phyloP scores from a whole-genome alignment of 768 basidiomycete species.

The Albatrellus ellisii region DNA sequence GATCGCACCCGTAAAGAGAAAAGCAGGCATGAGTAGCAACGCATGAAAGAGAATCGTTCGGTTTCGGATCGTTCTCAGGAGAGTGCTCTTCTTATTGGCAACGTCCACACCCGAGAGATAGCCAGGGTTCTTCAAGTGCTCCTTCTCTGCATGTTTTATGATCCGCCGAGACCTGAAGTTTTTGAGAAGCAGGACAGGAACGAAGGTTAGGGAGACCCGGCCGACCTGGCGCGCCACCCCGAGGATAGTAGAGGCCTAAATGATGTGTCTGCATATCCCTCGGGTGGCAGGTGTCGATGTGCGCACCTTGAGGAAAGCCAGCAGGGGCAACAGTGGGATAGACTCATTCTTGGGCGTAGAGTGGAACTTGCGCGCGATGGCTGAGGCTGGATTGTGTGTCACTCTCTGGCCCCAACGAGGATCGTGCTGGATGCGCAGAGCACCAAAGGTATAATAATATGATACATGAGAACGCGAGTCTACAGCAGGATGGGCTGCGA shows the following conservation, averaged over 20 bases:
- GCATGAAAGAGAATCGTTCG: conserved; percentile 37
- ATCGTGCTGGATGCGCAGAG: neutral
- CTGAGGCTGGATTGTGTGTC: conserved; percentile 6
- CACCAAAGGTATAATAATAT: too few relatives aligned
- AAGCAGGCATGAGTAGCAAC: conserved; percentile 46
- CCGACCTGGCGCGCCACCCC: conserved; percentile 57
- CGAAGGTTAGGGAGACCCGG: conserved; percentile 61
- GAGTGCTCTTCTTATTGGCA: conserved; percentile 34
- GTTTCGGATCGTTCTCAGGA: conserved; percentile 35
- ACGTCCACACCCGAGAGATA: too few relatives aligned
- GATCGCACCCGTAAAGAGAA: conserved; percentile 55
- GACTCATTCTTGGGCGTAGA: conserved; percentile 23
- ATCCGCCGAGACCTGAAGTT: conserved; percentile 37
- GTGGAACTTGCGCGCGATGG: conserved; percentile 33
- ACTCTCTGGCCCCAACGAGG: too few relatives aligned
- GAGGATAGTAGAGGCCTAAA: conserved; percentile 60
- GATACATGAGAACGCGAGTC: too few relatives aligned
- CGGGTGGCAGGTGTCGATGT: neutral
- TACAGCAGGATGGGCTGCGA: too few relatives aligned
- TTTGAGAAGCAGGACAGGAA: conserved; percentile 54
- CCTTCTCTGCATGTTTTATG: conserved; percentile 37
- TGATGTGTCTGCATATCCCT: conserved; percentile 8
- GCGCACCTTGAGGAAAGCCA: conserved; percentile 55
- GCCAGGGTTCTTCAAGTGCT: conserved; percentile 16
- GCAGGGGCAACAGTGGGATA: conserved; percentile 35